phyloP scores from a whole-genome alignment of 108 stramenopile genomes.

The Stephanodiscus triporus region DNA sequence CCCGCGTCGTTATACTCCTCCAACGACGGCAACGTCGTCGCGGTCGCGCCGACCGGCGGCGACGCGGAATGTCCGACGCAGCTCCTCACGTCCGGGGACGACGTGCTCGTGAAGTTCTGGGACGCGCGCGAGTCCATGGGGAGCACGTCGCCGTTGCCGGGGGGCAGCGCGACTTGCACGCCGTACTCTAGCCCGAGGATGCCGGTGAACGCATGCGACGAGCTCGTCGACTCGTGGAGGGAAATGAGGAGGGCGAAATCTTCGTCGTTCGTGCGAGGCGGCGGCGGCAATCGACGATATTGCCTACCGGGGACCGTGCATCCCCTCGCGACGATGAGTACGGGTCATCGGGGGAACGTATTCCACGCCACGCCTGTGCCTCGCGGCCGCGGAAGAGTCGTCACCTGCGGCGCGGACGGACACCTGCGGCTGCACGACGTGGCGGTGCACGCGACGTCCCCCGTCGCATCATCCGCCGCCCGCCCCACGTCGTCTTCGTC shows the following conservation, averaged over 20 bases:
- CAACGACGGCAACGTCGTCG: constrained; percentile 11
- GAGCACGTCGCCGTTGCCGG: constrained; percentile 56
- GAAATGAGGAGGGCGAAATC: constrained; percentile 19
- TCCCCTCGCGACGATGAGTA: constrained; percentile 63
- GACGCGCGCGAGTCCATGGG: constrained; percentile 81
- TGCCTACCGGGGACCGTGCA: constrained; percentile 65
- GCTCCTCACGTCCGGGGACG: constrained; percentile 80
- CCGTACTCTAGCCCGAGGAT: constrained; percentile 57
- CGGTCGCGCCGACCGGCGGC: background rate
- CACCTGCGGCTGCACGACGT: constrained; percentile 64
- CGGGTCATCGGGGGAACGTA: constrained; percentile 79
- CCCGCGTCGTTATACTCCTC: constrained; percentile 42
- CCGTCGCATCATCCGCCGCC: constrained; percentile 14
- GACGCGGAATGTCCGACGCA: constrained; percentile 71
- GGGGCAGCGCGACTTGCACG: constrained; percentile 56
- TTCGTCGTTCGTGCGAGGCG: background rate
- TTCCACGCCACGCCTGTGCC: constrained; percentile 74
- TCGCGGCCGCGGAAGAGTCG: constrained; percentile 64
- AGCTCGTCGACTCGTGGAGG: constrained; percentile 28
- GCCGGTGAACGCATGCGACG: constrained; percentile 1
- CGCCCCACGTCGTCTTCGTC: constrained; percentile 13
- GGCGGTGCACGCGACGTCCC: constrained; percentile 31
- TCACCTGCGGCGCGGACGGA: constrained; percentile 86
- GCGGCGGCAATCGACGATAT: background rate
- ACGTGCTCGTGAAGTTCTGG: constrained; percentile 78